A percentile compares a stretch with the other conserved stretches of the same genome.
Conservation (phyloP, 2,329 filamentous ascomycete species). For the Geosmithia putterillii region DNA sequence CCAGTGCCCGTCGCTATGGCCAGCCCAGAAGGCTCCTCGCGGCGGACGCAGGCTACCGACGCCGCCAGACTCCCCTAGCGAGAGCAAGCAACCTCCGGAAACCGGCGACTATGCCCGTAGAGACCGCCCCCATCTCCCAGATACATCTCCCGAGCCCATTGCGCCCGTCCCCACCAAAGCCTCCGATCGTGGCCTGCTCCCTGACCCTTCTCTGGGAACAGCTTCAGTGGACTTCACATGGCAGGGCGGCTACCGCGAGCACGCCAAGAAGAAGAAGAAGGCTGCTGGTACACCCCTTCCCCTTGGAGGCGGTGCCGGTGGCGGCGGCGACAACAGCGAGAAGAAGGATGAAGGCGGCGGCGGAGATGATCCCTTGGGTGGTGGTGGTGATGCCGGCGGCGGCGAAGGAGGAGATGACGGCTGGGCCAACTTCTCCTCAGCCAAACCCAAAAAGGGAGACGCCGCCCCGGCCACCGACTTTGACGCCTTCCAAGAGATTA, state of each 20-base stretch:
- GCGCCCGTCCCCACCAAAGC: constrained; percentile 9
- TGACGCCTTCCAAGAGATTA: constrained; percentile 53
- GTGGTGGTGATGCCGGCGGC: constrained; percentile 13
- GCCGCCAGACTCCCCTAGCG: neutral
- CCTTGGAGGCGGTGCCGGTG: constrained; percentile 6
- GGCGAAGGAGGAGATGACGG: constrained; percentile 21
- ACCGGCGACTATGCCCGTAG: constrained; percentile 17
- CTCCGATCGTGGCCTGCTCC: constrained; percentile 23
- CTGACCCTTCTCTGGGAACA: constrained; percentile 30
- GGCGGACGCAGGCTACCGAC: neutral
- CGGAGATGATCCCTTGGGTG: constrained; percentile 6
- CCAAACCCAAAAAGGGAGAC: constrained; percentile 20
- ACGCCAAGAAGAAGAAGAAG: constrained; percentile 45
- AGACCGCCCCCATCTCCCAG: constrained; percentile 8
- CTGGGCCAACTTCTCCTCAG: constrained; percentile 13
- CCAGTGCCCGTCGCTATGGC: constrained; percentile 1
- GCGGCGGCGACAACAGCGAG: constrained; percentile 9
- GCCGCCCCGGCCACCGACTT: constrained; percentile 21
- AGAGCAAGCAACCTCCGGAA: constrained; percentile 5
- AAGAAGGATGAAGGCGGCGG: constrained; percentile 13
- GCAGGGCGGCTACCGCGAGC: constrained; percentile 39
- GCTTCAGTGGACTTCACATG: constrained; percentile 45
- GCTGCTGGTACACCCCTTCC: constrained; percentile 19
- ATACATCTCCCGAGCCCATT: constrained; percentile 6
- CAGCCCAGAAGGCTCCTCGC: neutral